Base-by-base conservation (phyloP, 2,329 filamentous ascomycete genomes). In the Simplicillium sp. region DNA sequence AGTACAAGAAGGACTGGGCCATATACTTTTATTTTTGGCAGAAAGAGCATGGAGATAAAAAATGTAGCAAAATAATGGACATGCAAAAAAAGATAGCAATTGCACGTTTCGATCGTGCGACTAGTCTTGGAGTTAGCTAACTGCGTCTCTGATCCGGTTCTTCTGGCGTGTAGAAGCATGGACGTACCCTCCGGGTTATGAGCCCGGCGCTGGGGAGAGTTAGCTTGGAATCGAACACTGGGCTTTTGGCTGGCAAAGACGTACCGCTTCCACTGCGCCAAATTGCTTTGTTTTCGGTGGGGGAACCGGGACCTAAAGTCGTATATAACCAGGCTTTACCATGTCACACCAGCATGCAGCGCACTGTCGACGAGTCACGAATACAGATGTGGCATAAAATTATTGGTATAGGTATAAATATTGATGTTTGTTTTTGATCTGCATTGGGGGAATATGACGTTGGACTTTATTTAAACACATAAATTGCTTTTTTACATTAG, bases 81-180 rank as follows among this genome's bases (percentile, higher is more conserved):
- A 39, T 42, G 46, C 25, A 45, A 29, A 40, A 34, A 41, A 34
- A 37, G 20, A 3, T 57, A 57, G 54, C 54, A 57, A 54, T 54
- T 56, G 45, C 47, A 52, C 50, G 51, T 53, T 54, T 54, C 51
- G 51, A 54, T 54, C 51, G 48, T 51, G 44, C 44, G 50, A 46
- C 31, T 33, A 33, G 20, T 25, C 20, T 33, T 33, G 31, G 12
- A 13, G 12, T 13, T 33, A n/a, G 15, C 13, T 33, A n/a, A 33
- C 31, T 33, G 15, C 15, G 31, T 15, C 15, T 15, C 31, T 33
- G 5, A 15, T 15, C 13, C 13, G 31, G n/a, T 31, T 31, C 31
- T 13, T n/a, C 12, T 33, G 31, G 6, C 15, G 31, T 9, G 31
- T 33, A 25, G 20, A 25, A 25, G 20, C 5, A 25, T 5, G 20